phyloP scores from a whole-genome alignment of 768 basidiomycete genomes.

The Gymnopilus dilepis region DNA sequence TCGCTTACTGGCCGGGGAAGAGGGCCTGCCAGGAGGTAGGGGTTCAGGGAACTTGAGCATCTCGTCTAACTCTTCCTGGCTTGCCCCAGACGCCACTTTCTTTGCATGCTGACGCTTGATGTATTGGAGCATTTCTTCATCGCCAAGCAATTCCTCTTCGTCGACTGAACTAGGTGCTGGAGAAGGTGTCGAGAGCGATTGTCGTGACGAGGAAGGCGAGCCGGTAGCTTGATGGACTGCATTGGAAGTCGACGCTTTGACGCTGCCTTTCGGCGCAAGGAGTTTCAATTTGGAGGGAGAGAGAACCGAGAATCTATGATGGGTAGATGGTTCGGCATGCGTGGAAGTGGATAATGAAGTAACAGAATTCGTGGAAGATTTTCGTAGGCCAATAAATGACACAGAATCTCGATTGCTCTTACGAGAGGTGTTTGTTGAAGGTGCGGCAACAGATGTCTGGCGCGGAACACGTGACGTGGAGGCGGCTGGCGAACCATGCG shows the following conservation, averaged over 20 bases:
- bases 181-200: slow-evolving; percentile 84
- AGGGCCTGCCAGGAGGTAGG: slow-evolving; percentile 65
- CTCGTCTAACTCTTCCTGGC: slow-evolving; percentile 86
- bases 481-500: slow-evolving; percentile 63
- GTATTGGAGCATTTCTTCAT: slow-evolving; percentile 97
- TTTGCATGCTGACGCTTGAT: slow-evolving; percentile 90
- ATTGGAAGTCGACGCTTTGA: slow-evolving; percentile 59
- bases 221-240: slow-evolving; percentile 53
- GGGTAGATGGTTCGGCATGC: slow-evolving; percentile 38
- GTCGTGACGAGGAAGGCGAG: slow-evolving; percentile 73
- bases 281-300: slow-evolving; percentile 88
- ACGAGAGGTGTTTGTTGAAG: slow-evolving; percentile 50
- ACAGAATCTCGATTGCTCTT: slow-evolving; percentile 81
- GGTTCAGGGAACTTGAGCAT: slow-evolving; percentile 94
- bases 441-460: slow-evolving; percentile 51
- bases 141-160: slow-evolving; percentile 87
- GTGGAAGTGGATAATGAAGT: slow-evolving; percentile 65
- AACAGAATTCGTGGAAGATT: slow-evolving; percentile 84
- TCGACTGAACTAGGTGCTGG: slow-evolving; percentile 79
- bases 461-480: slow-evolving; percentile 69
- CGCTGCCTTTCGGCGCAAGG: slow-evolving; percentile 73
- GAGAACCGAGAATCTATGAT: slow-evolving; percentile 79
- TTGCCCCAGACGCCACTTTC: slow-evolving; percentile 81
- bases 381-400: slow-evolving; percentile 77
- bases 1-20: slow-evolving; percentile 72